Evolutionary conservation across 495 filamentous ascomycete genomes (phyloP).

Genomic region (Trichoderma gamsii): DNA sequence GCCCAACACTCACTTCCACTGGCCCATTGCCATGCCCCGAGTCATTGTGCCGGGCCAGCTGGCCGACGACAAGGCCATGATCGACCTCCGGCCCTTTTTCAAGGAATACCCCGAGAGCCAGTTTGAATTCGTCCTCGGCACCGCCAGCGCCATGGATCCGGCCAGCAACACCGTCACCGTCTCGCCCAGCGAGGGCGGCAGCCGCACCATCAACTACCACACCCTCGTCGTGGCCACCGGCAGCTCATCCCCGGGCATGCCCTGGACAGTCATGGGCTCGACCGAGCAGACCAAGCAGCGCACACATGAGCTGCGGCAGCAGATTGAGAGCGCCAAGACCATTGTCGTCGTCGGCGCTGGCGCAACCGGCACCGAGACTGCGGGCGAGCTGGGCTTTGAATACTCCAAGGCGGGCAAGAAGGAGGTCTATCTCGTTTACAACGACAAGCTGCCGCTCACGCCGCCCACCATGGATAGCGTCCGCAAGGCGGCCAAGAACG

Average conservation of each 20-base stretch:
- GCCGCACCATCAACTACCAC: constrained; percentile 40
- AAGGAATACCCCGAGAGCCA: constrained; percentile 38
- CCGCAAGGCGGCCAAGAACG: constrained; percentile 23
- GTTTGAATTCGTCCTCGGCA: constrained; percentile 54
- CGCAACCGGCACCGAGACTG: constrained; percentile 58
- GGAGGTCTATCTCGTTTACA: constrained; percentile 42
- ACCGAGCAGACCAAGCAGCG: constrained; percentile 37
- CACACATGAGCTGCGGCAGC: constrained; percentile 39
- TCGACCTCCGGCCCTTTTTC: constrained; percentile 44
- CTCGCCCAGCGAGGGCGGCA: constrained; percentile 26
- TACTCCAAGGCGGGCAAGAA: constrained; percentile 27
- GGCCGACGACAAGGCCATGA: constrained; percentile 23
- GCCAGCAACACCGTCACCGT: constrained; percentile 39
- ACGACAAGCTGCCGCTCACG: constrained; percentile 26
- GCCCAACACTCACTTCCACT: constrained; percentile 49
- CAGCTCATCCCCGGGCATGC: constrained; percentile 36
- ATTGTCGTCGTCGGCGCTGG: constrained; percentile 66
- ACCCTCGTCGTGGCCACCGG: constrained; percentile 54
- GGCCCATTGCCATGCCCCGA: constrained; percentile 40
- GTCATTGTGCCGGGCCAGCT: constrained; percentile 35
- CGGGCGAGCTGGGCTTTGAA: constrained; percentile 52
- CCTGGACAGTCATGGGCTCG: constrained; percentile 45
- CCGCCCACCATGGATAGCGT: constrained; percentile 23
- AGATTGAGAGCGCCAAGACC: constrained; percentile 46
- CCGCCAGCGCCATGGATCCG: constrained; percentile 45